Conservation (phyloP, 164 flowering plant species). For the Warburgia ugandensis region DNA sequence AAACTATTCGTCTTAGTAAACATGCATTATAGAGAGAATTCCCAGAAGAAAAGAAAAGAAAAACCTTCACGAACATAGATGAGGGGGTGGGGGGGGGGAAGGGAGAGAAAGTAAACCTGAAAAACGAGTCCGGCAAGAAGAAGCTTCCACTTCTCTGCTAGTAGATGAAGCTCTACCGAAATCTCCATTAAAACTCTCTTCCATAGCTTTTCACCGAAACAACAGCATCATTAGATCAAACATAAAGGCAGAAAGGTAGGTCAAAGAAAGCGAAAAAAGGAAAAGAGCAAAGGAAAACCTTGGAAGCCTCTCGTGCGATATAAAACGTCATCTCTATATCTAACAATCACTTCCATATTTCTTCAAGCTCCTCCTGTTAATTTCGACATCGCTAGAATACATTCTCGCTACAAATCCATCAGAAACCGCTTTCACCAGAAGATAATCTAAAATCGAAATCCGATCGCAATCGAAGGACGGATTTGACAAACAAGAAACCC, state of each 20-base stretch:
- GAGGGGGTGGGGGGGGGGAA: neutral
- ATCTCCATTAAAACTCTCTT: conserved; percentile 73
- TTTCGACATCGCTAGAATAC: conserved; percentile 23
- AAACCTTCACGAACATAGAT: neutral
- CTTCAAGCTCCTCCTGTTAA: conserved; percentile 29
- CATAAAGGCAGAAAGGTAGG: conserved; percentile 1
- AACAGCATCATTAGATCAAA: neutral
- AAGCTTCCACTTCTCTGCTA: conserved; percentile 81
- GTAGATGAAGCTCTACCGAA: conserved; percentile 57
- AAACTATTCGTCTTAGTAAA: neutral
- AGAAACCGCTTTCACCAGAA: neutral
- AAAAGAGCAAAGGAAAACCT: conserved; percentile 35
- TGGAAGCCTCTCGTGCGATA: conserved; percentile 90
- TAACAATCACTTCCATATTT: conserved; percentile 42
- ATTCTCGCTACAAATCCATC: conserved; percentile 7
- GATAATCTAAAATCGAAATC: neutral
- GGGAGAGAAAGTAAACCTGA: conserved; percentile 46
- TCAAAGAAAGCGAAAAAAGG: neutral
- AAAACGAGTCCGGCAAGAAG: conserved; percentile 68
- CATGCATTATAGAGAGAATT: neutral
- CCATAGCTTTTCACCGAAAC: conserved; percentile 58
- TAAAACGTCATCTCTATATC: conserved; percentile 58
- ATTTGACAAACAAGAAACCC: no score
- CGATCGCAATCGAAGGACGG: no score
- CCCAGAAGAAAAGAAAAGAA: neutral